Evolutionary conservation across 2,329 filamentous ascomycete species (phyloP).

Genomic region (Hypoxylon sp.): DNA sequence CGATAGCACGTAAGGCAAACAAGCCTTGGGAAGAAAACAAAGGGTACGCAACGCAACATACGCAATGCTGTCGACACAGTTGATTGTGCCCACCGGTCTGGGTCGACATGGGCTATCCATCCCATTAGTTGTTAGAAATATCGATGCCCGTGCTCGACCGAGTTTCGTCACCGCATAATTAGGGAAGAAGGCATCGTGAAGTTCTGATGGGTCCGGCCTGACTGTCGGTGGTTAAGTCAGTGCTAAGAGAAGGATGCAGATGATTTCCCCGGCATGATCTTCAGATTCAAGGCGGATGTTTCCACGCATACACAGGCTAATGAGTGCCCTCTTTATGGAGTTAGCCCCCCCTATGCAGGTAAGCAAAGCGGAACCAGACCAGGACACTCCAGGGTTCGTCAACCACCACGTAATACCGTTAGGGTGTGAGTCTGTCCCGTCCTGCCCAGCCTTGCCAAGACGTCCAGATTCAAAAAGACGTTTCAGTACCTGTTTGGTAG

Average conservation of each 20-base stretch:
- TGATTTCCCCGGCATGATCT: constrained; percentile 39
- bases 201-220: constrained; percentile 21
- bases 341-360: constrained; percentile 32
- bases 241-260: constrained; percentile 22
- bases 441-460: constrained; percentile 40
- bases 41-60: constrained; percentile 32
- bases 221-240: constrained; percentile 33
- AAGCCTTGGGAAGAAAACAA: constrained; percentile 20
- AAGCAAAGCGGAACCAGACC: constrained; percentile 41
- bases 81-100: constrained; percentile 27
- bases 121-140: constrained; percentile 27
- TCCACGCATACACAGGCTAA: constrained; percentile 33
- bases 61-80: constrained; percentile 27
- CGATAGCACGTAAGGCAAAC: constrained; percentile 26
- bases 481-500: constrained; percentile 41
- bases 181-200: constrained; percentile 28
- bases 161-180: constrained; percentile 29
- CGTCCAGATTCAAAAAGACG: constrained; percentile 44
- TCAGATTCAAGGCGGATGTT: constrained; percentile 40
- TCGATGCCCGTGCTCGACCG: constrained; percentile 19
- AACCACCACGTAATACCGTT: constrained; percentile 37
- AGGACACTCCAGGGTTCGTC: constrained; percentile 31
- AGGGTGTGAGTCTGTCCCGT: constrained; percentile 41
- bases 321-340: constrained; percentile 29
- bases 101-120: constrained; percentile 16